Conservation (phyloP, 148 eudicot genomes). For the Cornus suecica region DNA sequence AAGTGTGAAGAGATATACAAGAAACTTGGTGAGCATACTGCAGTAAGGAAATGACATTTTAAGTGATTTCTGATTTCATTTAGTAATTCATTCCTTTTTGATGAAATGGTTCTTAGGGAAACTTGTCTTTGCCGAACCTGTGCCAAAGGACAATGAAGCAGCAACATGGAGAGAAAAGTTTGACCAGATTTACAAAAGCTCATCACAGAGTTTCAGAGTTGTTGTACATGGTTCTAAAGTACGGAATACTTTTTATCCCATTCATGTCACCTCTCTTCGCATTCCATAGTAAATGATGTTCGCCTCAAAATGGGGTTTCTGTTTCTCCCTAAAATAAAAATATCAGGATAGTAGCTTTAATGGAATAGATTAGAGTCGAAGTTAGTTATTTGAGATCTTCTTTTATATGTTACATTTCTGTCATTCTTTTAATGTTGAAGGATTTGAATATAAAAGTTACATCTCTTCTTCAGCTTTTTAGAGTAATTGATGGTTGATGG, state of each 20-base stretch:
- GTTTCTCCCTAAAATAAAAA: background rate
- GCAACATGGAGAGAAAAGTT: slow-evolving; percentile 98
- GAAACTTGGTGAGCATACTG: slow-evolving; percentile 68
- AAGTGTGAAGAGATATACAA: slow-evolving; percentile 99
- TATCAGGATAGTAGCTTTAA: too few species aligned
- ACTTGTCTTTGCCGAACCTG: slow-evolving; percentile 95
- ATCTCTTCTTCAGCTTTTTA: too few species aligned
- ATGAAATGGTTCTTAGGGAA: slow-evolving; percentile 56
- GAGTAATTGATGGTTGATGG: too few species aligned
- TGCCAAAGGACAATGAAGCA: slow-evolving; percentile 86
- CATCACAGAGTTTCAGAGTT: slow-evolving; percentile 94
- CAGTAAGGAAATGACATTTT: background rate
- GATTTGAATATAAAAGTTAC: too few species aligned
- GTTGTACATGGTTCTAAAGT: slow-evolving; percentile 99
- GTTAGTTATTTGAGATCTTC: too few species aligned
- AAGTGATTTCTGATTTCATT: background rate
- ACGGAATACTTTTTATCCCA: slow-evolving; percentile 25
- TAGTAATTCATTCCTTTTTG: background rate
- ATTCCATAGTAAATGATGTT: background rate
- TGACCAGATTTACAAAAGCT: slow-evolving; percentile 97
- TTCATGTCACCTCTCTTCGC: background rate
- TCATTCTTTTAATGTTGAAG: too few species aligned
- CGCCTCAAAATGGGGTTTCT: background rate
- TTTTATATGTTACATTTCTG: too few species aligned
- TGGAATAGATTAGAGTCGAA: too few species aligned